phyloP scores from a whole-genome alignment of 225 moss, liverwort and hornwort genomes.

The Thuidium tamariscinum region DNA sequence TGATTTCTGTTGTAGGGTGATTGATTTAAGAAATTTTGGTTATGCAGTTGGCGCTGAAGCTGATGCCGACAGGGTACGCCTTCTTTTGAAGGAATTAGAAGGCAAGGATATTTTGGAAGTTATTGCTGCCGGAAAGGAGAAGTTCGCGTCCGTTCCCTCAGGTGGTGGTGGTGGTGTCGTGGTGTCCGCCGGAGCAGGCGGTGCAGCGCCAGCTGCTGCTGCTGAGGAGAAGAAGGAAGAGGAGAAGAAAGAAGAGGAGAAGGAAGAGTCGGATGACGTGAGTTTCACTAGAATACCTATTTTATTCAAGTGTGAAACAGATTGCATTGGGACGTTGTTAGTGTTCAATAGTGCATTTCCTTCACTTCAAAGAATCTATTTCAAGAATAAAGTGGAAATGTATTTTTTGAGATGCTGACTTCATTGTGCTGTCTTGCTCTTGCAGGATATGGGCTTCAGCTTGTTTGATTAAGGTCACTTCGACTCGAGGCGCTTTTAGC shows the following conservation, averaged over 20 bases:
- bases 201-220: slow-evolving; percentile 16
- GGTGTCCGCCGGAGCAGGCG: slow-evolving; percentile 17
- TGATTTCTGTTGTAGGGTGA: background rate
- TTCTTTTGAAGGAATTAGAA: slow-evolving; percentile 51
- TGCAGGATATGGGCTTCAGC: slow-evolving; percentile 71
- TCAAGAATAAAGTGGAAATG: background rate
- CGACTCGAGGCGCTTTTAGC: background rate
- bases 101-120: slow-evolving; percentile 80
- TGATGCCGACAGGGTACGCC: slow-evolving; percentile 25
- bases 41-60: slow-evolving; percentile 57
- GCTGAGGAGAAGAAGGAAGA: slow-evolving; percentile 40
- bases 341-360: background rate
- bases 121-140: slow-evolving; percentile 68
- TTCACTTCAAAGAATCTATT: background rate
- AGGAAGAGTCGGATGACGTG: slow-evolving; percentile 82
- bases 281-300: background rate
- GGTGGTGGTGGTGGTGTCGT: slow-evolving; percentile 38
- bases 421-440: background rate
- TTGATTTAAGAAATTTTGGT: background rate
- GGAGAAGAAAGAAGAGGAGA: slow-evolving; percentile 30
- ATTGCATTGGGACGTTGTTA: background rate
- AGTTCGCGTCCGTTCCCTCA: slow-evolving; percentile 73
- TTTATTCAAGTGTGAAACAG: background rate
- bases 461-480: slow-evolving; percentile 35
- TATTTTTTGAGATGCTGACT: background rate